Percentiles rank a stretch among this genome's conserved stretches.
Evolutionary conservation across 805 yeast species (phyloP).

Genomic region (Kregervanrija pseudodelftensis): DNA sequence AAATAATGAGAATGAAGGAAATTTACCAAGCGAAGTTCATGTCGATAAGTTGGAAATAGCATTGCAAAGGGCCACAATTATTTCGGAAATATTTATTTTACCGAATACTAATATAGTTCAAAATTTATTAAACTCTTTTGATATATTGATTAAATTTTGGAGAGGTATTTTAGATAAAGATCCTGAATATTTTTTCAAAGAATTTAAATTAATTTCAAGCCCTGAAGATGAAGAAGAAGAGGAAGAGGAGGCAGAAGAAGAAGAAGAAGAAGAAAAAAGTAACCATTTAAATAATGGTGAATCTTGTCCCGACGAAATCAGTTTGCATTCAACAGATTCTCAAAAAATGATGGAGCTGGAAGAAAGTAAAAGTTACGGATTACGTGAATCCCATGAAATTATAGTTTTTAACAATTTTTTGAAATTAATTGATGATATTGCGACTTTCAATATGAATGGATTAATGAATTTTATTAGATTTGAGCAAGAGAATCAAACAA

Average conservation of each 20-base stretch:
- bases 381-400: slow-evolving; percentile 22
- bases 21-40: too few species aligned
- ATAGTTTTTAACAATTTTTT: slow-evolving; percentile 44
- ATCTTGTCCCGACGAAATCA: slow-evolving; percentile 23
- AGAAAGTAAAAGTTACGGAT: slow-evolving; percentile 20
- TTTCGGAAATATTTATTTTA: slow-evolving; percentile 24
- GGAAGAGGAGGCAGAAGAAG: not conserved
- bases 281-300: slow-evolving; percentile 15
- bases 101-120: slow-evolving; percentile 18
- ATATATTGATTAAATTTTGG: slow-evolving; percentile 23
- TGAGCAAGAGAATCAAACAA: slow-evolving; percentile 27
- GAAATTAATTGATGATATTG: slow-evolving; percentile 76
- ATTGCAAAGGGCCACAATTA: slow-evolving; percentile 21
- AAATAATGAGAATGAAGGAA: slow-evolving; percentile 10
- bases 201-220: not conserved
- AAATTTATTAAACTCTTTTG: slow-evolving; percentile 16
- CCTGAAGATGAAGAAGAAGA: slow-evolving; percentile 1
- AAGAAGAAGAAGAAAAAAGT: slow-evolving; percentile 11
- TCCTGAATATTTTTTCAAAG: slow-evolving; percentile 14
- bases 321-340: slow-evolving; percentile 10
- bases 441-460: slow-evolving; percentile 75
- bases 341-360: slow-evolving; percentile 11
- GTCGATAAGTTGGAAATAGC: slow-evolving; percentile 10
- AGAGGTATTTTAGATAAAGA: slow-evolving; percentile 25
- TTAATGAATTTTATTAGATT: slow-evolving; percentile 61